Evolutionary conservation across 345 rosid genomes (phyloP).

Genomic region (Ceriops tagal): DNA sequence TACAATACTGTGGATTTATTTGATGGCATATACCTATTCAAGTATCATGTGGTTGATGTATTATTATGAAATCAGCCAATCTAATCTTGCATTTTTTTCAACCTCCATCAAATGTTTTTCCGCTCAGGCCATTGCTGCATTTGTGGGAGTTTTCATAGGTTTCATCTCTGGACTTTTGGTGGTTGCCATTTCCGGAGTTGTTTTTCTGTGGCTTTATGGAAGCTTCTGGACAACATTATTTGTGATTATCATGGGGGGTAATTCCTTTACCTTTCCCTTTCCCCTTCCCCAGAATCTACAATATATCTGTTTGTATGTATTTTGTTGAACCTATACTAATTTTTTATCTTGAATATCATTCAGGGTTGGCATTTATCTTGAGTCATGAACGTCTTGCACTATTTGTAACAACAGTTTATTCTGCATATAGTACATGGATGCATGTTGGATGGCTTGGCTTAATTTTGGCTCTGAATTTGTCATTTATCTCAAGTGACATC

Average conservation of each 20-base stretch:
- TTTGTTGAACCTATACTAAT: conserved; percentile 7
- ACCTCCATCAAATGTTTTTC: conserved; percentile 18
- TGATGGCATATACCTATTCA: too few species aligned
- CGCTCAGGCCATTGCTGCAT: conserved; percentile 56
- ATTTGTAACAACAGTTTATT: conserved; percentile 55
- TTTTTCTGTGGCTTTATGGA: conserved; percentile 85
- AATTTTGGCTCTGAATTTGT: conserved; percentile 73
- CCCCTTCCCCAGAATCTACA: conserved; percentile 1
- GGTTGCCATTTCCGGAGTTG: conserved; percentile 55
- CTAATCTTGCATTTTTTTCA: conserved; percentile 3
- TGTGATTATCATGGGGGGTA: conserved; percentile 70
- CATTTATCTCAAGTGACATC: conserved; percentile 87
- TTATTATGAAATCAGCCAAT: not conserved
- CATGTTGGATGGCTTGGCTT: conserved; percentile 85
- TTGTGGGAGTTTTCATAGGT: conserved; percentile 62
- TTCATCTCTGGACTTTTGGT: conserved; percentile 54
- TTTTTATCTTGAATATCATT: conserved; percentile 16
- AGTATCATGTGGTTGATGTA: conserved; percentile 1
- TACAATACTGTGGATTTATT: too few species aligned
- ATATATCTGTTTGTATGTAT: conserved; percentile 4
- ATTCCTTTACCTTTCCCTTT: conserved; percentile 7
- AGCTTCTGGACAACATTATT: conserved; percentile 84
- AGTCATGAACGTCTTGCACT: conserved; percentile 71
- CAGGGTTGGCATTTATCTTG: conserved; percentile 71
- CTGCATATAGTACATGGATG: conserved; percentile 72